A percentile compares a stretch with the other conserved stretches of the same genome.
phyloP scores from a whole-genome alignment of 73 alveolate species.

The Halteria grandinella region DNA sequence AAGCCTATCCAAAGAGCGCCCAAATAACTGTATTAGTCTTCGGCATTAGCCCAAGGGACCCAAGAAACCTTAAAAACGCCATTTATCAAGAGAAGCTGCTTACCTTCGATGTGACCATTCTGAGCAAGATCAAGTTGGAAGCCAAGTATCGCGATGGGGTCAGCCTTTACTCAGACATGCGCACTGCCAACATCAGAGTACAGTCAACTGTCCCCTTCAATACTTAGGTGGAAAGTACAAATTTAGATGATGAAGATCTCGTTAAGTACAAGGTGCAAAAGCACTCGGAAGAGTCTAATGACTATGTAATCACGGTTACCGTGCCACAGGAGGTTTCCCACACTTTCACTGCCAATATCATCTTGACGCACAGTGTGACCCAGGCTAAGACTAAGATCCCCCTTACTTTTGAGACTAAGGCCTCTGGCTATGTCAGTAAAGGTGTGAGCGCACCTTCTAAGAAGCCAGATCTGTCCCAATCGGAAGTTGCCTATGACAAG shows the following conservation, averaged over 20 bases:
- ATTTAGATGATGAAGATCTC: background rate
- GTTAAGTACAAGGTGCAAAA: background rate
- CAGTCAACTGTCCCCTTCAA: slow-evolving; percentile 28
- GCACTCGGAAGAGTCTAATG: slow-evolving; percentile 12
- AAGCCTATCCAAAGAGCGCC: slow-evolving; percentile 5
- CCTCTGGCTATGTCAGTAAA: no score
- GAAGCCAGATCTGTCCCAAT: no score
- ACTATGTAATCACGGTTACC: background rate
- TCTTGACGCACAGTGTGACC: slow-evolving; percentile 21
- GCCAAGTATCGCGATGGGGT: slow-evolving; percentile 20
- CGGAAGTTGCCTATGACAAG: no score
- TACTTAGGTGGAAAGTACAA: slow-evolving; percentile 3
- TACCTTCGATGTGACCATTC: slow-evolving; percentile 21
- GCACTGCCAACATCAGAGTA: slow-evolving; percentile 30
- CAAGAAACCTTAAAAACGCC: background rate
- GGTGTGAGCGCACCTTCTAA: no score
- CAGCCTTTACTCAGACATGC: background rate
- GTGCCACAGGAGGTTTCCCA: slow-evolving; percentile 39
- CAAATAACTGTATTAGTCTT: slow-evolving; percentile 10
- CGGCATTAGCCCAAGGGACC: slow-evolving; percentile 16
- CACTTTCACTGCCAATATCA: slow-evolving; percentile 13
- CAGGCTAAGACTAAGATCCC: slow-evolving; percentile 6
- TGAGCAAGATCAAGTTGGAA: slow-evolving; percentile 20
- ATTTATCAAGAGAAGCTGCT: background rate
- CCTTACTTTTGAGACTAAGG: no score